phyloP scores from a whole-genome alignment of 2,329 filamentous ascomycete genomes.

The Exserohilum rostratum region DNA sequence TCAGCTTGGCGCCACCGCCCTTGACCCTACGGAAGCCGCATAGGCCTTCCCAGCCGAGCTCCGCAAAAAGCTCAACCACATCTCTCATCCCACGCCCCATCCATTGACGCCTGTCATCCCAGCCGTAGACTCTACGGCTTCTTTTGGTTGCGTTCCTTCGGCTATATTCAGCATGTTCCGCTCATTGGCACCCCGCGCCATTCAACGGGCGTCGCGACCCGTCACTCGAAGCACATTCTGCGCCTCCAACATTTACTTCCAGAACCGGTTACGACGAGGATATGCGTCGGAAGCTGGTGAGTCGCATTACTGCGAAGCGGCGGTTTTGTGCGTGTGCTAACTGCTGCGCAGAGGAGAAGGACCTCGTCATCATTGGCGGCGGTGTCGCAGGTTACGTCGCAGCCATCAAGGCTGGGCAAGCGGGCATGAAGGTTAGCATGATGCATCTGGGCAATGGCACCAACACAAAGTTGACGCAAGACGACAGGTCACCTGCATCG shows the following conservation, averaged over 20 bases:
- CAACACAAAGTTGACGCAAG: slow-evolving; percentile 11
- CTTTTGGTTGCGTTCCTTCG: slow-evolving; percentile 33
- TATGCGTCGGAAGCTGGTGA: slow-evolving; percentile 62
- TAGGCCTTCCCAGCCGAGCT: slow-evolving; percentile 32
- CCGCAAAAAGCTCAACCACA: slow-evolving; percentile 44
- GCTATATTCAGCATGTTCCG: slow-evolving; percentile 57
- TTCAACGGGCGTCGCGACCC: slow-evolving; percentile 51
- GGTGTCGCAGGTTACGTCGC: slow-evolving; percentile 98
- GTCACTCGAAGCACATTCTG: slow-evolving; percentile 48
- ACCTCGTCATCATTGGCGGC: slow-evolving; percentile 96
- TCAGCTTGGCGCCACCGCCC: slow-evolving; percentile 25
- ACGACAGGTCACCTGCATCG: slow-evolving; percentile 86
- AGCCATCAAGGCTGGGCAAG: slow-evolving; percentile 98
- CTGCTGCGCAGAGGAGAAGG: slow-evolving; percentile 76
- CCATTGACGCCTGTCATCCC: slow-evolving; percentile 45
- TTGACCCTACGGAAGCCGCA: slow-evolving; percentile 28
- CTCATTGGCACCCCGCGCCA: slow-evolving; percentile 57
- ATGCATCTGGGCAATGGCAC: slow-evolving; percentile 2
- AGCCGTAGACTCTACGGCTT: slow-evolving; percentile 39
- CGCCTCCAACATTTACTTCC: slow-evolving; percentile 53
- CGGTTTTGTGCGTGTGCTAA: slow-evolving; percentile 40
- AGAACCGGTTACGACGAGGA: slow-evolving; percentile 60
- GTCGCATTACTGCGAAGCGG: slow-evolving; percentile 30
- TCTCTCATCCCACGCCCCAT: slow-evolving; percentile 45
- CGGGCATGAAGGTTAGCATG: slow-evolving; percentile 81